Base-by-base conservation (phyloP, 495 filamentous ascomycete genomes). In the Symbiotaphrina buchneri region DNA sequence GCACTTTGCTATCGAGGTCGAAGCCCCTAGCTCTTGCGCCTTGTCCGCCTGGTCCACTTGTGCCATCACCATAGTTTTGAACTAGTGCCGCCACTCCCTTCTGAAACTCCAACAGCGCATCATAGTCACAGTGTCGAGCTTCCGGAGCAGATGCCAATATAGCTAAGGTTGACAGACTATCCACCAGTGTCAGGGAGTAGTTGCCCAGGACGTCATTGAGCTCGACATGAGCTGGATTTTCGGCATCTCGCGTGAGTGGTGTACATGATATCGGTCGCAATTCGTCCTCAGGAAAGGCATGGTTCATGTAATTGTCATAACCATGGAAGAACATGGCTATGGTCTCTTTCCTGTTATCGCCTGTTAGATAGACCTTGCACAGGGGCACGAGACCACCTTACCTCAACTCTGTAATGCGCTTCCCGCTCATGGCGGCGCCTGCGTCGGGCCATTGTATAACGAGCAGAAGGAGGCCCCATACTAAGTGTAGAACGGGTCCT, bases 251-350 rank as follows among this genome's bases (percentile, higher is more conserved):
- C 33, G 71, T 77, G 40, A 85, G 60, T 6, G 87, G 82, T 21
- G 56, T 55, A 46, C 87, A 97, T 25, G 82, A 71, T 8, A 97
- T 55, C 7, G 87, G 87, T 39, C 77, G 74, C 29, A 97, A 59
- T 63, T 97, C 87, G 45, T 97, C 87, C 55, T 94, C 87, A 20
- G 87, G 87, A 44, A 95, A 97, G 30, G 90, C 90, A 45, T 85
- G 63, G 28, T 66, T 57, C 63, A 94, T 78, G 55, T 97, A 97
- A 46, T 83, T 93, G 45, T 90, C 73, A 56, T 73, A 97, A 33
- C 87, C 87, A 53, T 97, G 90, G 43, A 87, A 94, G 57, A 97
- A 95, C 64, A 94, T 82, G 36, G 73, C 67, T 33, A 83, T 71
- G 24, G 85, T 82, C 48, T 92, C 81, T 44, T 66, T 68, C 39